Percentiles rank a stretch among this genome's conserved stretches.
These are phyloP conservation scores for Geosmithia putterillii DNA, from an alignment of 2,329 filamentous ascomycete genomes.

Conservation along the genomic window DNA sequence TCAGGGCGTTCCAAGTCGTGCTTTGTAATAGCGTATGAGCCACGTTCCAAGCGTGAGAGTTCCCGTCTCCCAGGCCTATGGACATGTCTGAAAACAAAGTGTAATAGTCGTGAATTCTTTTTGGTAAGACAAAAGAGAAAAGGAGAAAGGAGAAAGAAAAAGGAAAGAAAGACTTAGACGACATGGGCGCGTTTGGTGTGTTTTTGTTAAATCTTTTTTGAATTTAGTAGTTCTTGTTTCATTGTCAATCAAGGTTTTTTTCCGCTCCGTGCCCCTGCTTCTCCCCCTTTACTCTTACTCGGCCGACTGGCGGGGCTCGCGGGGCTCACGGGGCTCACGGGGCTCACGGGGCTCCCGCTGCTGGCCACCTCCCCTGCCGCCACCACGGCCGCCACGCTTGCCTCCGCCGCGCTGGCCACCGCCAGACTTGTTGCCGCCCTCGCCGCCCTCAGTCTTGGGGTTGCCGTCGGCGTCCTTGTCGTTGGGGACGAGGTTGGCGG, in stretches of 20 bases:
- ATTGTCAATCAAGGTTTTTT: conserved; percentile 4
- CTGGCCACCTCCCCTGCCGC: conserved; percentile 37
- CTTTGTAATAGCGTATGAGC: too few species aligned
- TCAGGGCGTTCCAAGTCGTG: too few species aligned
- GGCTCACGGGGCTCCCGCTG: conserved; percentile 35
- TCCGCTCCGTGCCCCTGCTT: too few species aligned
- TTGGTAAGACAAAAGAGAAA: too few species aligned
- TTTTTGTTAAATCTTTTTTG: too few species aligned
- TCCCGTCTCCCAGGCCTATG: too few species aligned
- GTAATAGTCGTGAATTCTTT: too few species aligned
- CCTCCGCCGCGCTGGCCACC: conserved; percentile 31
- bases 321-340: conserved; percentile 26
- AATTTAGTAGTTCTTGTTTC: conserved; percentile 2
- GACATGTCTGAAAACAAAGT: too few species aligned
- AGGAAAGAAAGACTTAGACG: too few species aligned
- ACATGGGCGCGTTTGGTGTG: too few species aligned
- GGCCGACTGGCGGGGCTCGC: conserved; percentile 17
- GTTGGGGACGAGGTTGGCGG: conserved; percentile 46
- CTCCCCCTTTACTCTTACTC: conserved; percentile 14
- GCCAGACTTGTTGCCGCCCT: conserved; percentile 7
- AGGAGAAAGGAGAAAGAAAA: too few species aligned
- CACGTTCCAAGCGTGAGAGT: too few species aligned
- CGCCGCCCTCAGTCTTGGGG: conserved; percentile 27
- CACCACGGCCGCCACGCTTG: conserved; percentile 38
- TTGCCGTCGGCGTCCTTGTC: conserved; percentile 33